phyloP scores from a whole-genome alignment of 2,329 filamentous ascomycete species.

The Elsinoe perseae region DNA sequence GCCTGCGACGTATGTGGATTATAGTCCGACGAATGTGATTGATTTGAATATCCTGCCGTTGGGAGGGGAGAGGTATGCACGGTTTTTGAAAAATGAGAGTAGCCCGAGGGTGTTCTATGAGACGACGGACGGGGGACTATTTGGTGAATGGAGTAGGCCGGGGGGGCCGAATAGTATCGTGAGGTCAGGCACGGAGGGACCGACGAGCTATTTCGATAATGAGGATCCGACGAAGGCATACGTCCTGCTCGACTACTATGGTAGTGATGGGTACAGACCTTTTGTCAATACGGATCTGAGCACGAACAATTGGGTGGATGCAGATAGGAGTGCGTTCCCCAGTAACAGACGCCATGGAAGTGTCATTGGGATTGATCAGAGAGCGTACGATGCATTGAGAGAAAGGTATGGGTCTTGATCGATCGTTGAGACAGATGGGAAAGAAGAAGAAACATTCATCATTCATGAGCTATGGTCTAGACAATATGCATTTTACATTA shows the following conservation, averaged over 20 bases:
- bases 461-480: not conserved
- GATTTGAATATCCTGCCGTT: slow-evolving; percentile 51
- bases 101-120: slow-evolving; percentile 47
- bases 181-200: slow-evolving; percentile 2
- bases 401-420: slow-evolving; percentile 2
- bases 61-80: slow-evolving; percentile 36
- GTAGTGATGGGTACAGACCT: slow-evolving; percentile 9
- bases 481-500: slow-evolving; percentile 5
- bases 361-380: slow-evolving; percentile 14
- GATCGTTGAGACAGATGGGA: not conserved
- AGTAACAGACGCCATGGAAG: slow-evolving; percentile 11
- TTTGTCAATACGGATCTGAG: slow-evolving; percentile 8
- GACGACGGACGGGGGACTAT: slow-evolving; percentile 41
- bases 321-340: slow-evolving; percentile 3
- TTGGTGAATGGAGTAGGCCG: slow-evolving; percentile 41
- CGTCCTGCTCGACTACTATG: slow-evolving; percentile 15
- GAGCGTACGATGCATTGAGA: slow-evolving; percentile 13
- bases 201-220: slow-evolving; percentile 15
- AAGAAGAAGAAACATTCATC: not conserved
- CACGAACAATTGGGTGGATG: slow-evolving; percentile 1
- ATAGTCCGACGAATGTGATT: slow-evolving; percentile 42
- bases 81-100: slow-evolving; percentile 51
- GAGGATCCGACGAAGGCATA: slow-evolving; percentile 12
- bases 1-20: slow-evolving; percentile 46
- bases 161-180: slow-evolving; percentile 3